Evolutionary conservation across 352 stramenopile species (phyloP), one percentile per base, ranked within the genome.

Genomic region (Phytophthora melonis): DNA sequence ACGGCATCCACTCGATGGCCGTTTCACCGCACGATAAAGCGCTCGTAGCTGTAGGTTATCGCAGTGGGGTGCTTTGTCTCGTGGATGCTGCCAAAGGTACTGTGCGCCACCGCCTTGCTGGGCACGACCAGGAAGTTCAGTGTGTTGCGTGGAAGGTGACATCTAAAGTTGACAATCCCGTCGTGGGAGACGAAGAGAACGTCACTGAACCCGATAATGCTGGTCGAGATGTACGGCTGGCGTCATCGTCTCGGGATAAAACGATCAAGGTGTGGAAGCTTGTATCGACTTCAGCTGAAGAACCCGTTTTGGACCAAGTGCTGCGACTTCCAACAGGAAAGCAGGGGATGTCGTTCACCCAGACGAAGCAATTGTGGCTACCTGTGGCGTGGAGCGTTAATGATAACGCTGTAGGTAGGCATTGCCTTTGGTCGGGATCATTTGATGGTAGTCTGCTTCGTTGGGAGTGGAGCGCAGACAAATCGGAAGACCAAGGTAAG

Each of bases 91-190:
- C 68, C 0, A 67, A 80, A 45, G 72, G 80, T 0, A 63, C 16
- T 13, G 55, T 93, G 5, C 68, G 68, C 0, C 72, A 88, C 32
- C 81, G 86, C 2, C 72, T 93, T 30, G 75, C 84, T 32, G 86
- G 85, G 1, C 88, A 95, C 65, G 84, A 93, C 18, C 81, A 93
- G 41, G 88, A 95, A 80, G 74, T 95, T 21, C 88, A 95, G 65
- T 74, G 76, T 16, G 52, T 88, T 14, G 66, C 69, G 30, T 95
- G 88, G 86, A 73, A 75, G 19, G 13, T n/a, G 30, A 61, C 54
- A 34, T 14, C 39, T 3, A 19, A n/a, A 11, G 39, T 3, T 3
- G 6, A 36, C 8, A 7, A 11, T 0, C 8, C 6, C 30, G 25
- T 14, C 4, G 11, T 16, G 23, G 47, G 63, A 41, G 47, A 23